Evolutionary conservation across 176 grass and related monocot genomes (phyloP).

Genomic region (Typha latifolia): DNA sequence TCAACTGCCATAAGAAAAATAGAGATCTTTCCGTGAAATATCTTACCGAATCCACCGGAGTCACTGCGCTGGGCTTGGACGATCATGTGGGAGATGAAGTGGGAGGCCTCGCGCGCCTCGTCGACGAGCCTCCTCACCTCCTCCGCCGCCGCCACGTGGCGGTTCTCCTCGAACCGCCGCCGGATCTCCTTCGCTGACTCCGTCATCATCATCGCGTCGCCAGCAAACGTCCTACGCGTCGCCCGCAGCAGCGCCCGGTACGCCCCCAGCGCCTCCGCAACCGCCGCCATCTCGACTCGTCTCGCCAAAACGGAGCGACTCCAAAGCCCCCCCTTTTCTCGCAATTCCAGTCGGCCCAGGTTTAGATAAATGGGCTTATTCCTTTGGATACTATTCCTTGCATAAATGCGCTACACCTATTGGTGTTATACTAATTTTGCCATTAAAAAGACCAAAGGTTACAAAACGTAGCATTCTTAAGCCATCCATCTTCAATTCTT

Average conservation of each 20-base stretch:
- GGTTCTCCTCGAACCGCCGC: constrained; percentile 71
- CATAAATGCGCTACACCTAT: no score
- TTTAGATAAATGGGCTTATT: no score
- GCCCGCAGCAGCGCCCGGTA: constrained; percentile 71
- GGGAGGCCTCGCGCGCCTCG: constrained; percentile 64
- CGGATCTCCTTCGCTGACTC: constrained; percentile 90
- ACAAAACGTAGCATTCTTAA: no score
- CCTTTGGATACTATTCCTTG: no score
- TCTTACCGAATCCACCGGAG: constrained; percentile 68
- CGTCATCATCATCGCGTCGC: constrained; percentile 64
- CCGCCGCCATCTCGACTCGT: constrained; percentile 9
- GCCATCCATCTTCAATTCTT: no score
- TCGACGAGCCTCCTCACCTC: constrained; percentile 40
- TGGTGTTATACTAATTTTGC: no score
- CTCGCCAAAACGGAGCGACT: no score
- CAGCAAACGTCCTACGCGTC: constrained; percentile 74
- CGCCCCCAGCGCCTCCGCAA: constrained; percentile 51
- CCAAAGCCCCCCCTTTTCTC: no score
- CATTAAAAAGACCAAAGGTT: no score
- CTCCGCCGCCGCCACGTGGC: constrained; percentile 29
- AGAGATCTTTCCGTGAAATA: no score
- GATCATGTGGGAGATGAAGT: constrained; percentile 89
- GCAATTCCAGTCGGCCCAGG: no score
- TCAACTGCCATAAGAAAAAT: no score
- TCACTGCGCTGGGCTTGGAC: constrained; percentile 61